Evolutionary conservation across 208 protist genomes (phyloP).

Genomic region (Angomonas ambiguus): DNA sequence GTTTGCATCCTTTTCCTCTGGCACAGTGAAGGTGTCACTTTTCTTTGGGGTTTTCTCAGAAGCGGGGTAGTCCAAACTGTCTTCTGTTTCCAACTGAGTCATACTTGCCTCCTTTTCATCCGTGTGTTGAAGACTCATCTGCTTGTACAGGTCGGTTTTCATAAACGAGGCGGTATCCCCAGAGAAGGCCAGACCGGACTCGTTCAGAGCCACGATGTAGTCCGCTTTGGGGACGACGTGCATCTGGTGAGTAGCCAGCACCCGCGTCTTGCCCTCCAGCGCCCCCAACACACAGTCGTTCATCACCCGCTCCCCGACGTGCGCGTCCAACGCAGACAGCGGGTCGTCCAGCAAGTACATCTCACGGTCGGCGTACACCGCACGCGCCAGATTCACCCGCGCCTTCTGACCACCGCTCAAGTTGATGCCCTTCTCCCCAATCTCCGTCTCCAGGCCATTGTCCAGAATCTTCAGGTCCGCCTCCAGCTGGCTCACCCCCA

Average conservation of each 20-base stretch:
- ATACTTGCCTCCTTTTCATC: constrained; percentile 8
- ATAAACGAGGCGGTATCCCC: constrained; percentile 33
- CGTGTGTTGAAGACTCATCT: background rate
- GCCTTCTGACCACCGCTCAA: constrained; percentile 88
- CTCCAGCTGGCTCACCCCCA: constrained; percentile 69
- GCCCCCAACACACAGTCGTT: constrained; percentile 36
- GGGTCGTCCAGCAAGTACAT: constrained; percentile 92
- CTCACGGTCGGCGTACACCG: constrained; percentile 80
- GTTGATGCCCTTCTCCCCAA: constrained; percentile 87
- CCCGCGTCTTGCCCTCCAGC: constrained; percentile 72
- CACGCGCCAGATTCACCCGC: constrained; percentile 80
- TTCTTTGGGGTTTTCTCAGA: background rate
- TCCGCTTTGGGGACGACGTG: constrained; percentile 83
- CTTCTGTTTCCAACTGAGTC: background rate
- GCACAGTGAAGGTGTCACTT: background rate
- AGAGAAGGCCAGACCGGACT: constrained; percentile 42
- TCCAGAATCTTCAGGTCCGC: constrained; percentile 79
- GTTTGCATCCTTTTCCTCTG: background rate
- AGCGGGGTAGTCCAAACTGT: background rate
- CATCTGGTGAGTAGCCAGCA: constrained; percentile 94
- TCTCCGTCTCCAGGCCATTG: constrained; percentile 83
- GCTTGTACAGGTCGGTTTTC: constrained; percentile 17
- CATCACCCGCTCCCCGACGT: constrained; percentile 63
- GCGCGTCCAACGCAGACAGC: constrained; percentile 90
- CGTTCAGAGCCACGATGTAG: constrained; percentile 82